Evolutionary conservation across 441 rosid genomes (phyloP).

Genomic region (Syzygium syzygioides): DNA sequence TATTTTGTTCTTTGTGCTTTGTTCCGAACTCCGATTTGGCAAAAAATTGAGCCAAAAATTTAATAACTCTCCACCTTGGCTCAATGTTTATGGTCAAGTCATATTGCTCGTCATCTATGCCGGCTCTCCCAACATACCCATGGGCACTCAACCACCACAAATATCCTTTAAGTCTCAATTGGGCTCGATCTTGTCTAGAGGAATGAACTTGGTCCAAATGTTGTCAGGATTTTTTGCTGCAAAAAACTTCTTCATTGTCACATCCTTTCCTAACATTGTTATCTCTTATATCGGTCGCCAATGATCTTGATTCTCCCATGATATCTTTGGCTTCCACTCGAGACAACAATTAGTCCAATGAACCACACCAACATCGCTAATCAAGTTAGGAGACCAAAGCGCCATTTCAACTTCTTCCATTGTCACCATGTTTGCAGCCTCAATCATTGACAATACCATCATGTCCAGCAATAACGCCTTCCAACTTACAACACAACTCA

Average conservation of each 20-base stretch:
- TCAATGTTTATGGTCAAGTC: background rate
- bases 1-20: background rate
- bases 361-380: background rate
- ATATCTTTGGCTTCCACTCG: background rate
- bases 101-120: background rate
- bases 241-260: background rate
- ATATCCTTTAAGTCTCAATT: background rate
- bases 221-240: fast-evolving
- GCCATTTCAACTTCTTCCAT: background rate
- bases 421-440: background rate
- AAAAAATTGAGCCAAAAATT: background rate
- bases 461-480: background rate
- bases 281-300: background rate
- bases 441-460: background rate
- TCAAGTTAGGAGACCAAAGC: background rate
- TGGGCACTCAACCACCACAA: background rate
- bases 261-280: background rate
- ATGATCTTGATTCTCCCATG: background rate
- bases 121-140: background rate
- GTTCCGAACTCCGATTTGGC: background rate
- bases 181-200: background rate
- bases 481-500: background rate
- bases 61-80: background rate
- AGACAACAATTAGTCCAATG: background rate
- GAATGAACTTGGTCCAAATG: background rate